Base-by-base conservation (phyloP, 495 filamentous ascomycete species). In the Oidiodendron maius region DNA sequence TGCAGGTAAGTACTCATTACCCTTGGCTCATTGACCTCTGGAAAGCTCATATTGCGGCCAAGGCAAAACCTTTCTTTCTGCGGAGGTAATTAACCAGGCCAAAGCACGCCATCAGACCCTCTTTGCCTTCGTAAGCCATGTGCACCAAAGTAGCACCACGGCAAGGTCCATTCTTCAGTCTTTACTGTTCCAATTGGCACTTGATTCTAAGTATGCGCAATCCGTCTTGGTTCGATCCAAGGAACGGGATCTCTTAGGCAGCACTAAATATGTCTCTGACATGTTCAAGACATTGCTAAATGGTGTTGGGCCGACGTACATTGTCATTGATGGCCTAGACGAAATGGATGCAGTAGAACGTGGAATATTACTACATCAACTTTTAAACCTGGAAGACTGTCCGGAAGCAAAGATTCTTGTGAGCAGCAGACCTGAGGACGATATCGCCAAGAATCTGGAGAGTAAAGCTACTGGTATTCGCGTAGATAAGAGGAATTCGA, bases 291-390 rank as follows among this genome's bases (percentile, higher is more conserved):
- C 28, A 8, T n/a, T 32, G n/a, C 28, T 32, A 32, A 32, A 32
- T 8, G 8, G 28, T n/a, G 36, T 48, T 26, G 58, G 58, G 11
- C 35, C 43, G 9, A 44, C 45, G 16, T 57, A 59, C 41, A 22
- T 61, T 15, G 32, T 59, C 35, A 40, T 61, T 25, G 58, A 61
- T 35, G 58, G 58, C 24, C 24, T 56, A 13, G 58, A 61, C 32
- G 58, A 61, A 48, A 59, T 57, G 12, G 43, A 51, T 23, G 39
- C 41, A 46, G 9, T 39, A 4, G 57, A 59, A 38, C 57, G 58
- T 0, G 44, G 52, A 46, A 41, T 60, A 11, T 40, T 9, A 10
- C 34, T 57, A 11, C 42, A 50, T 3, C 36, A 49, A n/a, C 4
- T 56, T 8, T n/a, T 32, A 8, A 8, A 32, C n/a, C n/a, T 32